Base-by-base conservation (phyloP, 2,329 filamentous ascomycete genomes). In the Ustulina deusta region DNA sequence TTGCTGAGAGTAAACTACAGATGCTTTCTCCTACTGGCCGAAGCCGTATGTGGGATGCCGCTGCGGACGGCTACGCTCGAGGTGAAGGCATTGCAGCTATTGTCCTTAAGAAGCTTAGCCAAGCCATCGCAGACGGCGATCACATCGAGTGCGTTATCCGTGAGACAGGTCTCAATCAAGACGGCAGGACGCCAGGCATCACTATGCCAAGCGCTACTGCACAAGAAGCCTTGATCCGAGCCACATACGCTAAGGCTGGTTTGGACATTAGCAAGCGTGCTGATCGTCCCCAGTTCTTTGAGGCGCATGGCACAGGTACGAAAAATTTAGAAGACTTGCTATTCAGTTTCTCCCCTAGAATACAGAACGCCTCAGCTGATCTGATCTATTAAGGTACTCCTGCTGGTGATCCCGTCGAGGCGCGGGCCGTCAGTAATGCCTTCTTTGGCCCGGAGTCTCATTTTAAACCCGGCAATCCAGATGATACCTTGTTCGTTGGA, bases 71-170 rank as follows among this genome's bases (percentile, higher is more conserved):
- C 3, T 73, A 73, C 27, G 71, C 65, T 15, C 68, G 71, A 9
- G 71, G 68, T 0, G 70, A 73, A 25, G 71, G 69, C 11, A 32
- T 71, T 15, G 69, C 55, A 0, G 38, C 55, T 3, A 62, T 86
- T 0, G 71, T 85, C 0, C 65, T 87, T 4, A 87, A 86, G 65
- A 74, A 68, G 1, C 74, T 85, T 10, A 76, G 69, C 27, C 68
- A 77, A 1, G 85, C 85, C 0, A 61, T 85, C 3, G 73, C 3
- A 34, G 58, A 73, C 65, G 69, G 72, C 48, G 67, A 74, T 42
- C 52, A 69, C n/a, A 72, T 73, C 29, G 68, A 72, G 6, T 69
- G 58, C 22, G 55, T 66, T 22, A 40, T 66, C 20, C 44, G 64
- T 2, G 64, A 58, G 17, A 66, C 71, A 0, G 70, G 64, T 0